These are phyloP conservation scores for Cyberlindnera saturnus DNA, from an alignment of 805 yeast genomes.

Conservation along the genomic window DNA sequence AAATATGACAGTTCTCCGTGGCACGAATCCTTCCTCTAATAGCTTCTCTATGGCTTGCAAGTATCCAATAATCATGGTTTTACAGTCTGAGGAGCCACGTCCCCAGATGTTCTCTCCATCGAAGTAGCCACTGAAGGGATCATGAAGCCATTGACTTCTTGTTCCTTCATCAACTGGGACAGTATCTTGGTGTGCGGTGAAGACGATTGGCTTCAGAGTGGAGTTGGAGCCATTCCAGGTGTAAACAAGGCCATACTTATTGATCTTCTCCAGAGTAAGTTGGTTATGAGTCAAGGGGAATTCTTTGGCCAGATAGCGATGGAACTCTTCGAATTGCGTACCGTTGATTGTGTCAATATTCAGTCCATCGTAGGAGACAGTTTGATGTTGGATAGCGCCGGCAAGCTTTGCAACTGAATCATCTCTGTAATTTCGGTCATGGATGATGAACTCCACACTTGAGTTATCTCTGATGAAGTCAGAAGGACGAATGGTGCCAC, in stretches of 20 bases:
- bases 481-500: conserved; percentile 6
- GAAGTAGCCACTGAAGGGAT: conserved; percentile 58
- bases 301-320: conserved; percentile 42
- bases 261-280: conserved; percentile 47
- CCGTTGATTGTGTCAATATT: conserved; percentile 30
- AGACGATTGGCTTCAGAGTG: conserved; percentile 52
- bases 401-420: conserved; percentile 37
- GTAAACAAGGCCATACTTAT: conserved; percentile 55
- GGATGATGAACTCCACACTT: conserved; percentile 29
- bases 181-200: conserved; percentile 75
- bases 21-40: conserved; percentile 39
- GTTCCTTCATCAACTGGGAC: conserved; percentile 68
- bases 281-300: conserved; percentile 48
- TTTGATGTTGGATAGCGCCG: conserved; percentile 47
- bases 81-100: conserved; percentile 73
- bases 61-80: conserved; percentile 55
- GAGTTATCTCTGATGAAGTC: conserved; percentile 11
- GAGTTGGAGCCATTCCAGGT: conserved; percentile 54
- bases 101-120: conserved; percentile 67
- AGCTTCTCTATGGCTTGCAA: conserved; percentile 55
- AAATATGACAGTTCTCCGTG: conserved; percentile 51
- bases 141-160: conserved; percentile 51
- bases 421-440: conserved; percentile 27
- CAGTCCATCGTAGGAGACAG: conserved; percentile 23
- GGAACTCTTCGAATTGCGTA: conserved; percentile 31